Evolutionary conservation across 805 yeast genomes (phyloP), one percentile per base, ranked within the genome.

Genomic region (Candida nonsorbophila): DNA sequence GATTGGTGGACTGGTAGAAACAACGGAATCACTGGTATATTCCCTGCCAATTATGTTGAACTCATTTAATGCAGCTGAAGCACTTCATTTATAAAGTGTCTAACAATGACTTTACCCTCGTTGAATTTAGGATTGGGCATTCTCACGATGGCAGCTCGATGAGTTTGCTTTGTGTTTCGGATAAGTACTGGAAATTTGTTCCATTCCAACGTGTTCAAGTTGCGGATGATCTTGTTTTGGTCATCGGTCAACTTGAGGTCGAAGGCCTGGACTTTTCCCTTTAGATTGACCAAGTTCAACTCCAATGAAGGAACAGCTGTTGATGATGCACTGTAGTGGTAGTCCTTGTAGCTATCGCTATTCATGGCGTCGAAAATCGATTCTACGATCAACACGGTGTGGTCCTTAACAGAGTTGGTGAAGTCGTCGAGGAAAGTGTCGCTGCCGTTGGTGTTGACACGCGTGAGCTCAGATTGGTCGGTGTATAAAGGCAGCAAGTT

Each of bases 1-100:
- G 97, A 92, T 54, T 92, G 98, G 98, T 92, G 98, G 98, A 86
- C 96, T 0, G 98, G 98, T 16, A 77, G 83, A 51, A 64, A 77
- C 31, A 84, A 83, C 42, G 90, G 94, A 8, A 61, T 60, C 37
- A 85, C 84, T 45, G 98, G 98, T 24, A 88, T 88, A 14, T 90
- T 90, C 72, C 98, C 98, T 7, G 98, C 98, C 3, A 90, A 90
- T 54, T 90, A 90, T 51, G 97, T 90, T 24, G 94, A 88, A 51
- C 58, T 88, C 45, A 73, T 77, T 30, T 80, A n/a, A n/a, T n/a
- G n/a, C n/a, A n/a, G n/a, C 12, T 35, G 25, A 36, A 62, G 53
- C 3, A 49, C 51, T 30, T 58, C 50, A 3, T 68, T 57, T 7
- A 79, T 55, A 68, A 82, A 80, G 51, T 84, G 94, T 22, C 53